Evolutionary conservation across 1,284 basidiomycete species (phyloP).

Genomic region (Xerocomus minutiporus): DNA sequence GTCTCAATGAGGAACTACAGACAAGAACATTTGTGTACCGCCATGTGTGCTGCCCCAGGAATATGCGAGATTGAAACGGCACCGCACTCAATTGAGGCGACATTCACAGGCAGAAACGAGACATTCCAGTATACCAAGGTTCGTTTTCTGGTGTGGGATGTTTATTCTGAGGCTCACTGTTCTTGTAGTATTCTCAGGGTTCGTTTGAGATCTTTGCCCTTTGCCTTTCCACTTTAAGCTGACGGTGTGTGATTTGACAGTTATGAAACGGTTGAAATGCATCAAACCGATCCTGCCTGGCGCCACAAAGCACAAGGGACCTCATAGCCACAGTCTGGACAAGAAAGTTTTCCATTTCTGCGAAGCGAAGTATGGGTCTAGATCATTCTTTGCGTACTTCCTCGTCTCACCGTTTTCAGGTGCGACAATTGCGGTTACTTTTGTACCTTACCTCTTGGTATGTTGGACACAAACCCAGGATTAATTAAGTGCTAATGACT

Average conservation of each 20-base stretch:
- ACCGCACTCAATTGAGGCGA: conserved; percentile 54
- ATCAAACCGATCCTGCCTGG: conserved; percentile 44
- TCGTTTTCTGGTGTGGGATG: neutral
- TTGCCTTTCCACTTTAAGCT: neutral
- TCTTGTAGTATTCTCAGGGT: conserved; percentile 1
- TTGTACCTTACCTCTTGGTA: conserved; percentile 55
- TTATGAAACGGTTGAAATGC: conserved; percentile 46
- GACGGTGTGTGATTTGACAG: conserved; percentile 25
- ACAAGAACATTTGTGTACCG: conserved; percentile 47
- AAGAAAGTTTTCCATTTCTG: conserved; percentile 46
- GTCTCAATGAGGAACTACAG: conserved; percentile 25
- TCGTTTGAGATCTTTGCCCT: neutral
- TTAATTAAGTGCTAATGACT: neutral
- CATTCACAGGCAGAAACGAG: conserved; percentile 46
- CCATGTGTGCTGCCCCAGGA: conserved; percentile 41
- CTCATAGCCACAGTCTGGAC: conserved; percentile 46
- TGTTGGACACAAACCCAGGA: neutral
- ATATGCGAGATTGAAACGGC: conserved; percentile 55
- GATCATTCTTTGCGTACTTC: neutral
- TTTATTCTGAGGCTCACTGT: neutral
- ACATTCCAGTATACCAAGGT: conserved; percentile 50
- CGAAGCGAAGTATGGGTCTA: conserved; percentile 37
- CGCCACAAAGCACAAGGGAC: conserved; percentile 39
- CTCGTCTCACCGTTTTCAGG: conserved; percentile 26
- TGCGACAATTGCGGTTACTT: conserved; percentile 56